These are phyloP conservation scores for Poronia punctata DNA, from an alignment of 495 filamentous ascomycete genomes.

Conservation along the genomic window DNA sequence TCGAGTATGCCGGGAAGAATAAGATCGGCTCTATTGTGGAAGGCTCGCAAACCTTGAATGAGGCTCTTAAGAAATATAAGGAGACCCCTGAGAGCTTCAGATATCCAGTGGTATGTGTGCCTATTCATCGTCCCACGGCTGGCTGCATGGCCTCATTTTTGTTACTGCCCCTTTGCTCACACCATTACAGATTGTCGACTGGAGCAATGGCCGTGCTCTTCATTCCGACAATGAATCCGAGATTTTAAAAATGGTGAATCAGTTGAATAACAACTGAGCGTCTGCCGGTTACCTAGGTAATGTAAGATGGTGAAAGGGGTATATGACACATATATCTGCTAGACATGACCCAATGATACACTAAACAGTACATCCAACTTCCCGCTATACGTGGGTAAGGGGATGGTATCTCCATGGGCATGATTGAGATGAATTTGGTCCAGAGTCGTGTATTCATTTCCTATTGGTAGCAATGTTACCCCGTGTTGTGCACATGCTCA, in stretches of 20 bases:
- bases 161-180: constrained; percentile 7
- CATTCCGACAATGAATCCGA: constrained; percentile 73
- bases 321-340: too few relatives aligned
- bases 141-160: neutral
- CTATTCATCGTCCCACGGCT: neutral
- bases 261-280: constrained; percentile 11
- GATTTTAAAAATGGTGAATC: constrained; percentile 66
- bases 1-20: constrained; percentile 67
- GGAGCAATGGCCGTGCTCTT: constrained; percentile 80
- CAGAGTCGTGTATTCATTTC: too few relatives aligned
- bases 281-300: too few relatives aligned
- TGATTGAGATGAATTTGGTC: too few relatives aligned
- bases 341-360: too few relatives aligned
- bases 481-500: too few relatives aligned
- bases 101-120: constrained; percentile 58
- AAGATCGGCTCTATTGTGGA: constrained; percentile 55
- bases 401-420: too few relatives aligned
- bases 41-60: constrained; percentile 61
- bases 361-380: too few relatives aligned
- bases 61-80: constrained; percentile 71
- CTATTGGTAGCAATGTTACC: too few relatives aligned
- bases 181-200: constrained; percentile 67
- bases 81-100: constrained; percentile 53
- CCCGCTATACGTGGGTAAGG: too few relatives aligned
- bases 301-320: too few relatives aligned